Conservation (phyloP, 2,329 filamentous ascomycete genomes). For the Penicillium sp. region DNA sequence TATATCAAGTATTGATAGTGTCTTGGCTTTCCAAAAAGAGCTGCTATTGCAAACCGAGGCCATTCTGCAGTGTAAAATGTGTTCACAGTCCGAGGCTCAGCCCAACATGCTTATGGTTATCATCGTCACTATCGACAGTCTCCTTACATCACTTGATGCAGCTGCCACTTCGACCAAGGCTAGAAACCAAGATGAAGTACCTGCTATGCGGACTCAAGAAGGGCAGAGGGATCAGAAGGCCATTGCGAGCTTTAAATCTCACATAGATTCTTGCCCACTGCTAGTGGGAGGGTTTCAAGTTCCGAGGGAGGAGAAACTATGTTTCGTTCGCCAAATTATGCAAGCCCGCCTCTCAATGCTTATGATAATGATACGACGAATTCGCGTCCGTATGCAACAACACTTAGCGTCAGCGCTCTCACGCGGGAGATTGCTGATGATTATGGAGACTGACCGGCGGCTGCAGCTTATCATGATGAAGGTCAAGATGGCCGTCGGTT, state of each 20-base stretch:
- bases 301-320: constrained; percentile 26
- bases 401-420: constrained; percentile 18
- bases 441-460: constrained; percentile 30
- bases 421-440: constrained; percentile 27
- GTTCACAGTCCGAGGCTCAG: constrained; percentile 21
- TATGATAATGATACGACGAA: constrained; percentile 24
- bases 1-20: constrained; percentile 23
- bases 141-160: constrained; percentile 25
- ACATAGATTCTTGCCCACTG: constrained; percentile 26
- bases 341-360: constrained; percentile 28
- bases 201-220: not conserved
- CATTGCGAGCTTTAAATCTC: constrained; percentile 12
- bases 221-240: not conserved
- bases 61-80: constrained; percentile 28
- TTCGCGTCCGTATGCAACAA: constrained; percentile 26
- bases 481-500: constrained; percentile 23
- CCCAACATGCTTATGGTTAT: constrained; percentile 30
- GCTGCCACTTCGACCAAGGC: constrained; percentile 15
- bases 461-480: constrained; percentile 30
- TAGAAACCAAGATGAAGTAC: constrained; percentile 9
- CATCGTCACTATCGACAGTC: constrained; percentile 29
- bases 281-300: constrained; percentile 26
- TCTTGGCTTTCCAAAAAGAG: constrained; percentile 26
- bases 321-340: constrained; percentile 26
- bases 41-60: constrained; percentile 27